Percentiles rank a stretch among this genome's conserved stretches.
These are phyloP conservation scores for Fusarium sp. DNA, from an alignment of 2,329 filamentous ascomycete genomes.

Conservation along the genomic window DNA sequence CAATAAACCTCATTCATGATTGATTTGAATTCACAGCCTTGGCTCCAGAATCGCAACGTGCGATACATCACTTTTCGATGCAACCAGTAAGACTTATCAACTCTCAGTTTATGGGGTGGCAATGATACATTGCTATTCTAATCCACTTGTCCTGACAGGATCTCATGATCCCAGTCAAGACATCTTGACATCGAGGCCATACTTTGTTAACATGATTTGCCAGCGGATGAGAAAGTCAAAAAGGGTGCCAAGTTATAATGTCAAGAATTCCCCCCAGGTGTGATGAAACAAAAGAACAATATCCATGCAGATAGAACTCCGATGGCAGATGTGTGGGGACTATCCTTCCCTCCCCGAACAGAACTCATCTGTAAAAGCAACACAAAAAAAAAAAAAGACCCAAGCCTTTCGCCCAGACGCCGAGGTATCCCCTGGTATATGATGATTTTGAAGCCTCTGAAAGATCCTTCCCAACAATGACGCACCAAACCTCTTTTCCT, in stretches of 20 bases:
- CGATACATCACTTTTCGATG: background rate
- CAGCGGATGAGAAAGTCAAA: conserved; percentile 5
- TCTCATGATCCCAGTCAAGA: background rate
- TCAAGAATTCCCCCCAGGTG: conserved; percentile 16
- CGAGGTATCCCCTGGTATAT: conserved; percentile 48
- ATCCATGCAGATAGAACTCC: conserved; percentile 35
- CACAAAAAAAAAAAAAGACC: conserved; percentile 10
- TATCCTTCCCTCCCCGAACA: conserved; percentile 21
- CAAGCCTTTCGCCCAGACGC: conserved; percentile 42
- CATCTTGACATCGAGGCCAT: background rate
- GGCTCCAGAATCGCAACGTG: conserved; percentile 1
- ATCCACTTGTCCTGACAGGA: background rate
- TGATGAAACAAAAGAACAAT: conserved; percentile 16
- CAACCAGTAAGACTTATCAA: conserved; percentile 3
- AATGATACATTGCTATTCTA: background rate
- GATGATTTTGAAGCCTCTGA: conserved; percentile 40
- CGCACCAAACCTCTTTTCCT: conserved; percentile 7
- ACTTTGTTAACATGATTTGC: background rate
- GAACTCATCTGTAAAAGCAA: conserved; percentile 25
- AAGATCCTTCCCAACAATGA: conserved; percentile 28
- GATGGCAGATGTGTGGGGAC: conserved; percentile 28
- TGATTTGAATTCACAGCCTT: conserved; percentile 29
- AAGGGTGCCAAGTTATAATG: conserved; percentile 14
- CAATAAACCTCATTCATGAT: conserved; percentile 27
- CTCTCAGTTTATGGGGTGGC: background rate